phyloP scores from a whole-genome alignment of 306 rosid species.

The Chamaecrista fasciculata region DNA sequence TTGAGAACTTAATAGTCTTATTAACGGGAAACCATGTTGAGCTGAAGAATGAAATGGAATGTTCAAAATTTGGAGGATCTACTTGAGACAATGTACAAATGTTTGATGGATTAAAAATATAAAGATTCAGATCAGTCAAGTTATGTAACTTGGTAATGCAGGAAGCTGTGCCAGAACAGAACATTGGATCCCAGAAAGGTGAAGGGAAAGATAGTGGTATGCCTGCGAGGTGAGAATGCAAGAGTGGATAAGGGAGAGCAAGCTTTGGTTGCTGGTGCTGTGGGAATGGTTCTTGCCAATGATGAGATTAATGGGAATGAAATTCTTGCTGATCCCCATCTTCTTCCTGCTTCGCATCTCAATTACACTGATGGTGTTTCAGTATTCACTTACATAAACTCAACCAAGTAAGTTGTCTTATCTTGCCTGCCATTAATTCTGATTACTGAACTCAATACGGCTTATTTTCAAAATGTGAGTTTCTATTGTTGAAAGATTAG shows the following conservation, averaged over 20 bases:
- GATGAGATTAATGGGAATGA: slow-evolving; percentile 55
- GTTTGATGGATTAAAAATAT: too few relatives aligned
- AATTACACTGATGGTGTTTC: slow-evolving; percentile 49
- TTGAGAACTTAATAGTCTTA: too few relatives aligned
- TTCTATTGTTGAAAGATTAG: too few relatives aligned
- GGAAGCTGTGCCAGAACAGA: slow-evolving; percentile 68
- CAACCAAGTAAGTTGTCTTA: slow-evolving; percentile 77
- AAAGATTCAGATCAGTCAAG: too few relatives aligned
- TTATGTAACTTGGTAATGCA: slow-evolving; percentile 25
- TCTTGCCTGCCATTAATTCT: too few relatives aligned
- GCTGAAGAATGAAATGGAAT: too few relatives aligned
- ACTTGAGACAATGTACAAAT: too few relatives aligned
- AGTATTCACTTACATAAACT: slow-evolving; percentile 51
- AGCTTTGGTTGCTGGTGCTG: slow-evolving; percentile 76
- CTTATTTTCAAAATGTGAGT: too few relatives aligned
- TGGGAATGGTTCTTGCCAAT: slow-evolving; percentile 87
- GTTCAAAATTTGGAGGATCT: too few relatives aligned
- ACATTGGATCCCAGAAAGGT: slow-evolving; percentile 79
- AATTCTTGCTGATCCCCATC: slow-evolving; percentile 80
- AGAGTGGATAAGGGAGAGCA: slow-evolving; percentile 89
- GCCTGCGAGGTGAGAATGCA: slow-evolving; percentile 78
- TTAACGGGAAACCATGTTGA: too few relatives aligned
- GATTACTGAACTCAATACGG: too few relatives aligned
- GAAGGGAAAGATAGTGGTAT: slow-evolving; percentile 75
- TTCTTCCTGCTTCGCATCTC: slow-evolving; percentile 84